Evolutionary conservation across 805 yeast genomes (phyloP), one percentile per base, ranked within the genome.

Genomic region (Candida alai): DNA sequence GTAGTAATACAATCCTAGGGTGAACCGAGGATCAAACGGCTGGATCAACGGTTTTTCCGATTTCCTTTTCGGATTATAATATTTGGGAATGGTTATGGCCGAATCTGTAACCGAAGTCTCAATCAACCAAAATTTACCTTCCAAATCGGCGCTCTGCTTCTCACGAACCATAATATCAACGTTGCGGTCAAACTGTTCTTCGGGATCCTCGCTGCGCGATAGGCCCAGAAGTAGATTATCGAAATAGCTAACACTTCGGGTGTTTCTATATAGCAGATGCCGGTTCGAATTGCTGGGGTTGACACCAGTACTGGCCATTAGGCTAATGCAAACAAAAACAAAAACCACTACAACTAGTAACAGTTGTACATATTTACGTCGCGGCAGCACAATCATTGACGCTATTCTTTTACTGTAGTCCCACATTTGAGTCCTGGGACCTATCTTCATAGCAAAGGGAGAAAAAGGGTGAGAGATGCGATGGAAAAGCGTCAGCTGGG

Each of bases 1-100:
- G 24, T 43, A 29, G 19, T 48, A 40, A 40, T 58, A 58, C 7
- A 52, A 42, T 1, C 52, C 49, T 8, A 58, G 28, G 10, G 62
- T 56, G 28, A 57, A 52, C 21, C 64, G 43, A 4, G 65, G 62
- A 36, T 59, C 62, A 36, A 54, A 58, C 6, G 55, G 56, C 33
- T 53, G 60, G 14, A 52, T 34, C 11, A 29, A 32, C 2, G 62
- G 62, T 29, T 45, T 49, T 6, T 36, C 31, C 3, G 32, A 9
- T 7, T 19, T 15, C 11, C 34, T 16, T 8, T 34, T 42, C 13
- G 16, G 28, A 13, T 30, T 27, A 27, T 39, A 51, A 27, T 40
- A 44, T 6, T 14, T 22, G 18, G 52, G 52, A 8, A 48, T 31
- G n/a, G 21, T 34, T 4, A 47, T 19, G 10, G 17, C 16, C 2